Base-by-base conservation (phyloP, 306 rosid species). In the Begonia peltatifolia region DNA sequence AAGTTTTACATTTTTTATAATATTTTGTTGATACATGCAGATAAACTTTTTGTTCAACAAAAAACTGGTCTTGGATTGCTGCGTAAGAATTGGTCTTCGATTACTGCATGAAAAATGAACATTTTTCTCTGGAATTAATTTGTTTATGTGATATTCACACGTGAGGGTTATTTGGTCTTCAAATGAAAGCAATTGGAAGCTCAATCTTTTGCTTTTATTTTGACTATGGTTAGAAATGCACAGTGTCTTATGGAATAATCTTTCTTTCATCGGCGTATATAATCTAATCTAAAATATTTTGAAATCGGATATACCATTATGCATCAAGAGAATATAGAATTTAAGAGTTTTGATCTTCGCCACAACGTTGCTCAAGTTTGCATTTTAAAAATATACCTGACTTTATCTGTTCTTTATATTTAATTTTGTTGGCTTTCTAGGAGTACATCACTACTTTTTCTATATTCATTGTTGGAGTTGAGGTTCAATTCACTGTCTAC, bases 301-400 rank as follows among this genome's bases (percentile, higher is more conserved):
- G 18, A 59, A 52, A 17, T 48, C 79, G 84, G 97, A 68, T 89
- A 82, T 72, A 72, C 77, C 65, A 90, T 89, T 67, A 64, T 85
- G 74, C 83, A 85, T 76, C 72, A 80, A 78, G 97, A 89, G 80
- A 76, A 69, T 68, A 72, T 89, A 55, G 97, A 84, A 78, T 89
- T 82, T 54, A 79, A 71, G 54, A 69, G 63, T 68, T 85, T 76
- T 74, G 87, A 76, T 52, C 76, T 89, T 63, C 90, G 87, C 57
- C 61, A 85, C 68, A 89, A 89, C 69, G 95, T 89, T 63, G 97
- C 97, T 41, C 95, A 89, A 59, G 78, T 89, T 46, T 84, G 97
- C 79, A 83, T 89, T 76, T 74, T 89, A 16, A 77, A 85, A 95
- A 95, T 84, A 71, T 46, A 30, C 41, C 7, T 23, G 16, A 14